Evolutionary conservation across 2,329 filamentous ascomycete genomes (phyloP).

Genomic region (Phyllosticta citrichinensis): DNA sequence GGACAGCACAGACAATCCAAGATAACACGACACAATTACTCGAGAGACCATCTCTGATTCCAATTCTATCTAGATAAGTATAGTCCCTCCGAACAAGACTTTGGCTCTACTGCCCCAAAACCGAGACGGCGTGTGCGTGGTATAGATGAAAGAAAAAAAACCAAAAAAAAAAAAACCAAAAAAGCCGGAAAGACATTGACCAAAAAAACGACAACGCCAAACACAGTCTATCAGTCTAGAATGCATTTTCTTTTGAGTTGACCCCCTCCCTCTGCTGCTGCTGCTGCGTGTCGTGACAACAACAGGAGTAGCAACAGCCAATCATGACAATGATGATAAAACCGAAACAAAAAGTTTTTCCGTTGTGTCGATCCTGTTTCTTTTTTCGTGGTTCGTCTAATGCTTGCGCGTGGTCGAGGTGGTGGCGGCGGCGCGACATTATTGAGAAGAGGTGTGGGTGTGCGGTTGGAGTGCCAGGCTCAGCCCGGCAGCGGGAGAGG

Average conservation of each 20-base stretch:
- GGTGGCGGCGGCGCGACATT: background rate
- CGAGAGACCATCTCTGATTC: no score
- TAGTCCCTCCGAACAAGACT: no score
- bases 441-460: background rate
- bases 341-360: background rate
- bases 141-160: background rate
- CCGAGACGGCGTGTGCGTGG: background rate
- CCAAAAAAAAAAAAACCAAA: background rate
- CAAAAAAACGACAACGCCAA: background rate
- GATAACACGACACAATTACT: no score
- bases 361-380: background rate
- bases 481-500: background rate
- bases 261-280: background rate
- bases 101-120: background rate
- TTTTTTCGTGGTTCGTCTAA: background rate
- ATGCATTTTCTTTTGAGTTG: background rate
- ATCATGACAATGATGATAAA: background rate
- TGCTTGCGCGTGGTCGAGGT: background rate
- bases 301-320: background rate
- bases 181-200: background rate
- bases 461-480: background rate
- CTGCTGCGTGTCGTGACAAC: no score
- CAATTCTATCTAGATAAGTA: no score
- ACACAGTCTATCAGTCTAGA: background rate
- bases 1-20: no score